Conservation (phyloP, 73 alveolate genomes). For the Paramecium caudatum region DNA sequence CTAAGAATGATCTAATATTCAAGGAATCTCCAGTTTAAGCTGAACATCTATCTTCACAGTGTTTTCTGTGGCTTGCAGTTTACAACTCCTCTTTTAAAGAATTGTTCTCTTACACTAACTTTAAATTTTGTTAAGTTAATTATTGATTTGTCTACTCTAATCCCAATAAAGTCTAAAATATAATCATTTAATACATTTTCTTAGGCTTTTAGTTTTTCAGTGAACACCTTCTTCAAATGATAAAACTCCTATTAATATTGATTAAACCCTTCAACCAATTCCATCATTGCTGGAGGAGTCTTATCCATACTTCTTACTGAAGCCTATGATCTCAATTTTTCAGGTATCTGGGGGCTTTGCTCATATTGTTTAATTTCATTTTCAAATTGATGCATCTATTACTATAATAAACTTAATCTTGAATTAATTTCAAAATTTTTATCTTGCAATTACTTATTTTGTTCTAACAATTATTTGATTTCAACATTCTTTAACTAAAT, state of each 20-base stretch:
- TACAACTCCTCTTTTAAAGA: slow-evolving; percentile 1
- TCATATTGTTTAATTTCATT: slow-evolving; percentile 50
- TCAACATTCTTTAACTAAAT: slow-evolving; percentile 28
- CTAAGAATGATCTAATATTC: slow-evolving; percentile 48
- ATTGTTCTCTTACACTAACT: slow-evolving; percentile 20
- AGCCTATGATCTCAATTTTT: slow-evolving; percentile 21
- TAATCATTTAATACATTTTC: neutral
- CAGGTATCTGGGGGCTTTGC: slow-evolving; percentile 15
- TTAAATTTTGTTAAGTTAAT: slow-evolving; percentile 3
- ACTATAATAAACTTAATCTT: neutral
- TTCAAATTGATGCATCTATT: slow-evolving; percentile 30
- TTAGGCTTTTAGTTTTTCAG: slow-evolving; percentile 41
- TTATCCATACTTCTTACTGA: slow-evolving; percentile 35
- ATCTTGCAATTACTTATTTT: slow-evolving; percentile 10
- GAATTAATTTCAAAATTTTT: slow-evolving; percentile 37
- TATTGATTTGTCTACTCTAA: neutral
- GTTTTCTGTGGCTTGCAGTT: neutral
- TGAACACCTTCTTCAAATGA: slow-evolving; percentile 28
- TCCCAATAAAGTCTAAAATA: neutral
- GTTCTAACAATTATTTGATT: slow-evolving; percentile 15
- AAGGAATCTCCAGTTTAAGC: slow-evolving; percentile 68
- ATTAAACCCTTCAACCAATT: slow-evolving; percentile 68
- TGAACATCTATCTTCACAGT: slow-evolving; percentile 32
- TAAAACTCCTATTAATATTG: slow-evolving; percentile 52
- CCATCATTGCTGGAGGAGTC: slow-evolving; percentile 42